Percentiles rank a stretch among this genome's conserved stretches.
These are phyloP conservation scores for Xylaria hypoxylon DNA, from an alignment of 2,329 filamentous ascomycete genomes.

Conservation along the genomic window DNA sequence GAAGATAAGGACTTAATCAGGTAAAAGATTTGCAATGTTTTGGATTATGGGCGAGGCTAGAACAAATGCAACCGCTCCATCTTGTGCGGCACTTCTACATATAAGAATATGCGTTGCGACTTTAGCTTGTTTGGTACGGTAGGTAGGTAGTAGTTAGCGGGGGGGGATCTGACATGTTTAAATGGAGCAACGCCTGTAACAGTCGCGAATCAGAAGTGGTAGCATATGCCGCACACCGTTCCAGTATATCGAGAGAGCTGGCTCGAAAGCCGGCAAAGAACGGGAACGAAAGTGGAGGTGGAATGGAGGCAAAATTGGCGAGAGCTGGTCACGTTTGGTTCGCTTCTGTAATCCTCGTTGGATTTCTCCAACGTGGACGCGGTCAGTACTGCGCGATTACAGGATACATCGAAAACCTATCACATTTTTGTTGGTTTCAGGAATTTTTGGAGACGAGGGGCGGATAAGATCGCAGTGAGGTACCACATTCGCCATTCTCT, in stretches of 20 bases:
- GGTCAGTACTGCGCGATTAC: no score
- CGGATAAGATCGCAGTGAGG: constrained; percentile 14
- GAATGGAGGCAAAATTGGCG: constrained; percentile 11
- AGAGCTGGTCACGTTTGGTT: constrained; percentile 19
- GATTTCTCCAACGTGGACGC: constrained; percentile 27
- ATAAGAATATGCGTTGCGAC: constrained; percentile 33
- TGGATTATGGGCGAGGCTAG: constrained; percentile 32
- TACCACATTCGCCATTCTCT: constrained; percentile 14
- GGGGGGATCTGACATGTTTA: constrained; percentile 29
- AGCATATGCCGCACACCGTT: constrained; percentile 26
- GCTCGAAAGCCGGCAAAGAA: constrained; percentile 19
- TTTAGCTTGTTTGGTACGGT: constrained; percentile 28
- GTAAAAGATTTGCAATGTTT: constrained; percentile 32
- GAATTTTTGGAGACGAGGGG: constrained; percentile 7
- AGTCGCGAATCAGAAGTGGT: constrained; percentile 15
- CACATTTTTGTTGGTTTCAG: constrained; percentile 1
- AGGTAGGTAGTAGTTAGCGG: constrained; percentile 24
- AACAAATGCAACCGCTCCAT: constrained; percentile 25
- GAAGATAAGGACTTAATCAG: constrained; percentile 24
- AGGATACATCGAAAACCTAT: constrained; percentile 10
- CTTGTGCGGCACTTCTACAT: constrained; percentile 28
- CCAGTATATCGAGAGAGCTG: constrained; percentile 13
- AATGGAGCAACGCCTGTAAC: constrained; percentile 19
- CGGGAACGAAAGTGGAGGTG: constrained; percentile 2
- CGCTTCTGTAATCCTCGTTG: constrained; percentile 10